Evolutionary conservation across 768 basidiomycete species (phyloP), one percentile per base, ranked within the genome.

Genomic region (Macrolepiota dolichaula): DNA sequence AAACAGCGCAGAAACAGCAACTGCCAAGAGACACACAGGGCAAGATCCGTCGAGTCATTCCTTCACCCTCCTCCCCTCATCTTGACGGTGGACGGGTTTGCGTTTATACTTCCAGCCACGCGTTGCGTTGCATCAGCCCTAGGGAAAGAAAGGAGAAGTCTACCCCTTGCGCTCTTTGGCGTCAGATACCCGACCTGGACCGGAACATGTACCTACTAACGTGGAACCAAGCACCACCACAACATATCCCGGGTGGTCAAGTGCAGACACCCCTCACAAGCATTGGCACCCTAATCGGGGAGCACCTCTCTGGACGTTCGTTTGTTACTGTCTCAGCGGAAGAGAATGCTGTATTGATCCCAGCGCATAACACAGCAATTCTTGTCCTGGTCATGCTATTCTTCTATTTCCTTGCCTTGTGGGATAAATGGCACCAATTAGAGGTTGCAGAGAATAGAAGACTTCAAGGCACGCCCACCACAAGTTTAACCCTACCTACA

Each of bases 371-470:
- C 40, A 52, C 40, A 27, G 57, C 70, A 0, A 35, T 73, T 3
- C 67, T 76, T 40, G 42, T 76, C 3, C 61, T 72, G 11, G 54
- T 74, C 15, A 52, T 74, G 36, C 69, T 77, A 13, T 59, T 68
- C 12, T 73, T 76, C 51, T 77, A 78, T 42, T 71, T 69, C 5
- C 60, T 76, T 38, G 75, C 76, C 19, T 66, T 77, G 13, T 77
- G 75, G 73, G 76, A 78, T 55, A 65, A 74, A 52, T 78, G 74
- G 74, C 61, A 71, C 38, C 63, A 66, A 44, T 65, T 78, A 12
- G 72, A 62, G 57, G 40, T 36, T 24, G 38, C 24, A 11, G 62
- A 63, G 38, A 52, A 25, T 7, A 55, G 27, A 25, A 27, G 57
- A 13, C 36, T 49, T 24, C 46, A 37, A 50, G 49, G 57, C 32